phyloP scores from a whole-genome alignment of 2,329 filamentous ascomycete species.

The Thielaviopsis ethacetica region DNA sequence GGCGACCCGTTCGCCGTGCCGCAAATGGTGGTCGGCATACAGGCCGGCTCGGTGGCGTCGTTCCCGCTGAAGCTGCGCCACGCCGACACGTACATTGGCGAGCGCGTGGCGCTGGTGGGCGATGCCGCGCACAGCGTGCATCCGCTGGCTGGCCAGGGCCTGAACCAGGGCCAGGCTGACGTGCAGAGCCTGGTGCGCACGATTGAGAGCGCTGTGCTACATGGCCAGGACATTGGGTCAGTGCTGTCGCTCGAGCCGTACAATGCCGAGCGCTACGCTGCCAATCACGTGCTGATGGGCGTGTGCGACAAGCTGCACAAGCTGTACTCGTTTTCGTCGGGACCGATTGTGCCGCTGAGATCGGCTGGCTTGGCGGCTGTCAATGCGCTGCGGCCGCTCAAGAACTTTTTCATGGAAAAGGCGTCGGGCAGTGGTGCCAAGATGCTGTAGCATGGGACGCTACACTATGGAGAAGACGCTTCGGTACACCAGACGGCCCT shows the following conservation, averaged over 20 bases:
- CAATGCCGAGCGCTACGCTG: slow-evolving; percentile 61
- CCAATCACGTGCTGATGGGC: slow-evolving; percentile 64
- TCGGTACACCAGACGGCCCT: neutral
- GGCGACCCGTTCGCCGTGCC: slow-evolving; percentile 38
- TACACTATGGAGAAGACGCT: no score
- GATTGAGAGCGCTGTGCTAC: slow-evolving; percentile 59
- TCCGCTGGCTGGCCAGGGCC: slow-evolving; percentile 81
- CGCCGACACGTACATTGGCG: slow-evolving; percentile 81
- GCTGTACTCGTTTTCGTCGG: slow-evolving; percentile 66
- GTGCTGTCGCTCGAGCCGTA: slow-evolving; percentile 68
- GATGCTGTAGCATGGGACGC: slow-evolving; percentile 24
- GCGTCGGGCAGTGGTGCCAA: slow-evolving; percentile 39
- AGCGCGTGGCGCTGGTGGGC: slow-evolving; percentile 80
- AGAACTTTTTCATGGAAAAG: slow-evolving; percentile 72
- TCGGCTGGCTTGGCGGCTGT: slow-evolving; percentile 63
- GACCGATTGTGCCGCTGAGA: slow-evolving; percentile 64
- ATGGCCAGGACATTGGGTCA: slow-evolving; percentile 77
- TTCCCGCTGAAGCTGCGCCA: slow-evolving; percentile 88
- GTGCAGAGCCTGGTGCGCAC: slow-evolving; percentile 61
- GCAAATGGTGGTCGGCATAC: slow-evolving; percentile 50
- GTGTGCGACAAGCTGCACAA: slow-evolving; percentile 85
- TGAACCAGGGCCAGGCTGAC: slow-evolving; percentile 87
- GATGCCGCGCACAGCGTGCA: slow-evolving; percentile 94
- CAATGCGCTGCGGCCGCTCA: slow-evolving; percentile 57
- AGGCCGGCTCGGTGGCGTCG: slow-evolving; percentile 65